A percentile compares a stretch with the other conserved stretches of the same genome.
Evolutionary conservation across 2,329 filamentous ascomycete genomes (phyloP).

Genomic region (Madurella fahalii): DNA sequence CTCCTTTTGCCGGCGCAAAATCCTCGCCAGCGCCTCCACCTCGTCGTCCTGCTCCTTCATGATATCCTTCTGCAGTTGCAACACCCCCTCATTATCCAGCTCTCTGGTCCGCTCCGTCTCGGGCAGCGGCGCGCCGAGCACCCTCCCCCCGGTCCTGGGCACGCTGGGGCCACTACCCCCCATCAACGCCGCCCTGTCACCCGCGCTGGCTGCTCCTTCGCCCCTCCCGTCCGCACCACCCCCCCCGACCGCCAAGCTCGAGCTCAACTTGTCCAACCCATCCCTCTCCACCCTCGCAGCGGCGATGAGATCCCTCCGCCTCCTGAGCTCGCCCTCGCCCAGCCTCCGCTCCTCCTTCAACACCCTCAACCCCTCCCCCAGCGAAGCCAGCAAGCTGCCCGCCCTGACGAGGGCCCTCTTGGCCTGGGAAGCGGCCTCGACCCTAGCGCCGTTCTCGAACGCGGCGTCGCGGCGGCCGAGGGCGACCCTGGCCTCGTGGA

Average conservation of each 20-base stretch:
- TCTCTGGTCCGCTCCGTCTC: slow-evolving; percentile 76
- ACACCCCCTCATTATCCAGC: slow-evolving; percentile 68
- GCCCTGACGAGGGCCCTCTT: slow-evolving; percentile 70
- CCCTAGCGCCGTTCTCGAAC: slow-evolving; percentile 30
- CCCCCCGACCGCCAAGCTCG: slow-evolving; percentile 41
- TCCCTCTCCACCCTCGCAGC: slow-evolving; percentile 70
- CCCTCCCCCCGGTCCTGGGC: slow-evolving; percentile 46
- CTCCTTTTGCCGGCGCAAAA: slow-evolving; percentile 69
- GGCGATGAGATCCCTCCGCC: slow-evolving; percentile 66
- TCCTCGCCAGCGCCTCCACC: slow-evolving; percentile 62
- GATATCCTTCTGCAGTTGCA: slow-evolving; percentile 69
- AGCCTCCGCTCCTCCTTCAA: slow-evolving; percentile 54
- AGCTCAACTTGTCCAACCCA: slow-evolving; percentile 68
- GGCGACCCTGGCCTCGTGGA: slow-evolving; percentile 63
- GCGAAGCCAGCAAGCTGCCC: slow-evolving; percentile 56
- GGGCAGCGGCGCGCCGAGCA: slow-evolving; percentile 66
- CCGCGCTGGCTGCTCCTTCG: slow-evolving; percentile 46
- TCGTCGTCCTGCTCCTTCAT: slow-evolving; percentile 73
- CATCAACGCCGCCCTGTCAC: slow-evolving; percentile 50
- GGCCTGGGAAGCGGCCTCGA: slow-evolving; percentile 67
- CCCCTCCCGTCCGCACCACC: slow-evolving; percentile 23
- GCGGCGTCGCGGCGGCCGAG: slow-evolving; percentile 66
- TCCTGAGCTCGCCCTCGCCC: slow-evolving; percentile 70
- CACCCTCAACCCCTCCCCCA: slow-evolving; percentile 61
- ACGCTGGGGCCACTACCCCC: slow-evolving; percentile 27